Conservation (phyloP, 2,329 filamentous ascomycete species). For the Xylariaceae sp. region DNA sequence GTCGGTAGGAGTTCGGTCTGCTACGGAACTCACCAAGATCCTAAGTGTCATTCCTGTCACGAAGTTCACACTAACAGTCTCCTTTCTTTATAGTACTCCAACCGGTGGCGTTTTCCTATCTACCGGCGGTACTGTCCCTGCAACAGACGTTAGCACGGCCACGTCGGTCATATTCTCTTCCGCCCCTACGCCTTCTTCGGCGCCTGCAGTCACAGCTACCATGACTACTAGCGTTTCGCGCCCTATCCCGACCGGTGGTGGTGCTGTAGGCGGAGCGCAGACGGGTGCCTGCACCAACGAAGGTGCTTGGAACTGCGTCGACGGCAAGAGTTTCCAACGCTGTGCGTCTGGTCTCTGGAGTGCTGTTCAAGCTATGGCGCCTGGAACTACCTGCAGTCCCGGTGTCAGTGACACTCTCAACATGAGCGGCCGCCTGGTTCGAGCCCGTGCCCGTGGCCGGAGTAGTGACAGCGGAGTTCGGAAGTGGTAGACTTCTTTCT, state of each 20-base stretch:
- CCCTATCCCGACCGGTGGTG: constrained; percentile 21
- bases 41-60: constrained; percentile 23
- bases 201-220: constrained; percentile 12
- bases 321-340: constrained; percentile 53
- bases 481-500: constrained; percentile 3
- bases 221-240: constrained; percentile 15
- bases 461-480: not conserved
- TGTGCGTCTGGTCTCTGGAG: constrained; percentile 57
- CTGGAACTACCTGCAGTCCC: constrained; percentile 47
- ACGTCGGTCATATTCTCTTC: constrained; percentile 10
- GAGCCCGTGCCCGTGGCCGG: constrained; percentile 11
- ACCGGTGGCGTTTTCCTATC: constrained; percentile 42
- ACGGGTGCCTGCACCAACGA: constrained; percentile 43
- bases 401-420: constrained; percentile 25
- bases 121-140: constrained; percentile 22
- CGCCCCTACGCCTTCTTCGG: constrained; percentile 14
- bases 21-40: constrained; percentile 6
- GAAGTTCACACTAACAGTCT: constrained; percentile 20
- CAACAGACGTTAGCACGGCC: constrained; percentile 23
- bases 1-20: not conserved
- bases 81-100: constrained; percentile 26
- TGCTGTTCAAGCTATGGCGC: constrained; percentile 41
- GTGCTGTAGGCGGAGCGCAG: constrained; percentile 14
- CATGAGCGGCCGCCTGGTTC: constrained; percentile 21
- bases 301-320: constrained; percentile 55